Conservation (phyloP, 2,329 filamentous ascomycete species). For the Sporothrix luriei region DNA sequence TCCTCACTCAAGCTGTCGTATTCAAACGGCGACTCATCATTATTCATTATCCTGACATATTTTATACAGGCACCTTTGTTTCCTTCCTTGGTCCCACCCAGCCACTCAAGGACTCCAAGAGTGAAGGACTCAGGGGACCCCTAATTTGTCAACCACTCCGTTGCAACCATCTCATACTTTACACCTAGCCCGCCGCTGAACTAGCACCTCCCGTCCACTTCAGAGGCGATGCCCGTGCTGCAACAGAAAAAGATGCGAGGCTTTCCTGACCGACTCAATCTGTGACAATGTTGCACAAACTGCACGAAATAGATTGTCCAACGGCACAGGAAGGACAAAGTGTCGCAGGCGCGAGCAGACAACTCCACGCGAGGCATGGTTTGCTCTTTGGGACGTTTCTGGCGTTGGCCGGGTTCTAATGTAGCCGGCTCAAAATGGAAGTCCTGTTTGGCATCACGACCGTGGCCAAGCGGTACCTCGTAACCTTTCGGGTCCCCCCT, state of each 20-base stretch:
- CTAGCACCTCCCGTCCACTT: no score
- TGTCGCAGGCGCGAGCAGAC: neutral
- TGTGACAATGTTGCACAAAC: neutral
- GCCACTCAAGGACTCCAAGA: no score
- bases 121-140: no score
- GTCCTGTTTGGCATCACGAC: neutral
- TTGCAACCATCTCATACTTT: neutral
- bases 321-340: neutral
- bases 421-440: neutral
- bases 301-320: neutral
- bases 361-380: conserved; percentile 18
- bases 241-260: neutral
- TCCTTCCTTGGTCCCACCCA: conserved; percentile 6
- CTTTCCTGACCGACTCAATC: conserved; percentile 15
- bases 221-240: no score
- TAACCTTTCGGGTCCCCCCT: no score
- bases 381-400: neutral
- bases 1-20: neutral
- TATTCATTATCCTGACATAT: neutral
- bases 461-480: neutral
- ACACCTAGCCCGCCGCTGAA: neutral
- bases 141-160: no score
- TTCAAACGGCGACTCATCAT: neutral
- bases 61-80: neutral
- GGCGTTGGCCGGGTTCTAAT: neutral